phyloP scores from a whole-genome alignment of 2,329 filamentous ascomycete species.

The Sporothrix sp. region DNA sequence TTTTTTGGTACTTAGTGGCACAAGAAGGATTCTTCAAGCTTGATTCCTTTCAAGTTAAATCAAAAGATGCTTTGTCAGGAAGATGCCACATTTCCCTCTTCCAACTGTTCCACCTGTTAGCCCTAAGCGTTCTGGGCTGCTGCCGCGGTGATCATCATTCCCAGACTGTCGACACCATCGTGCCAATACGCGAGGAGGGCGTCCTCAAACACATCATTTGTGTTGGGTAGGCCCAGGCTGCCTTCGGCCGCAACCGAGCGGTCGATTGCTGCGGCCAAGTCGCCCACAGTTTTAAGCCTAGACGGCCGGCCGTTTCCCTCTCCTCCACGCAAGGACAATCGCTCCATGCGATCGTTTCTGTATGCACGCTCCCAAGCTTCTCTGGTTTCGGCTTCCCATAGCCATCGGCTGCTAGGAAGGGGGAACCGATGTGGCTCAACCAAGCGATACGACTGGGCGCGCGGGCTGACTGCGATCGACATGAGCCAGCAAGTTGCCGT shows the following conservation, averaged over 20 bases:
- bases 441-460: neutral
- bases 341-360: conserved; percentile 3
- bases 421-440: neutral
- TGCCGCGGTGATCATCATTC: conserved; percentile 13
- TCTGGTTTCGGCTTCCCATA: conserved; percentile 12
- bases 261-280: neutral
- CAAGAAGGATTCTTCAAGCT: too few species aligned
- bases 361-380: conserved; percentile 12
- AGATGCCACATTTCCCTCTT: too few species aligned
- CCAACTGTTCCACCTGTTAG: too few species aligned
- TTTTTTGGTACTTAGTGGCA: too few species aligned
- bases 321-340: too few species aligned
- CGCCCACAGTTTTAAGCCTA: neutral
- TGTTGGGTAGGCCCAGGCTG: neutral
- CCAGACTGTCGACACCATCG: conserved; percentile 12
- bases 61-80: too few species aligned
- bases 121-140: neutral
- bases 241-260: neutral
- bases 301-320: neutral
- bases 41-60: too few species aligned
- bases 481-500: conserved; percentile 12
- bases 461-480: conserved; percentile 6
- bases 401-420: conserved; percentile 8
- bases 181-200: conserved; percentile 14
- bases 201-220: neutral